Evolutionary conservation across 2,329 filamentous ascomycete genomes (phyloP).

Genomic region (Trichoderma sp.): DNA sequence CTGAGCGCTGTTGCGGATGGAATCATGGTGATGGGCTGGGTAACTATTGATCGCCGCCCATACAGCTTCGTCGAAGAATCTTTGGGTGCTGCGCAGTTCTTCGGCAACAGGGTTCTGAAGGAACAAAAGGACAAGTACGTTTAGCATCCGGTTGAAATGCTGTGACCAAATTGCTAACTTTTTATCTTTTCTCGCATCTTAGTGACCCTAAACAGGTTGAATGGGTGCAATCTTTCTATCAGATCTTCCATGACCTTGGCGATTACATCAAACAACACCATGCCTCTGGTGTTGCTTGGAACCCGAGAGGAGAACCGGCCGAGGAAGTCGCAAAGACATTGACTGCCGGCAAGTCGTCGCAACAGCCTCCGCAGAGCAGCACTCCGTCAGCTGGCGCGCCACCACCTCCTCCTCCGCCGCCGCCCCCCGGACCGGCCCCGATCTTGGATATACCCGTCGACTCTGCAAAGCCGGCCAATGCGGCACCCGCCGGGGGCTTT

Average conservation of each 20-base stretch:
- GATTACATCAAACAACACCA: conserved; percentile 86
- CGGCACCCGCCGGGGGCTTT: conserved; percentile 58
- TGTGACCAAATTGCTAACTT: conserved; percentile 16
- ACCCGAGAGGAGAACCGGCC: conserved; percentile 72
- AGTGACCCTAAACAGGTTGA: conserved; percentile 80
- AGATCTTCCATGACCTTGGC: conserved; percentile 79
- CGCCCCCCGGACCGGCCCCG: conserved; percentile 70
- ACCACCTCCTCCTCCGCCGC: conserved; percentile 65
- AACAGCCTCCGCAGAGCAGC: conserved; percentile 36
- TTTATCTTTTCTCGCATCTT: conserved; percentile 22
- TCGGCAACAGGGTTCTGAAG: conserved; percentile 90
- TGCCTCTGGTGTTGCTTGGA: conserved; percentile 81
- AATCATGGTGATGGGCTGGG: conserved; percentile 87
- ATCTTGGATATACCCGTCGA: conserved; percentile 60
- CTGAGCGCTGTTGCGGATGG: conserved; percentile 87
- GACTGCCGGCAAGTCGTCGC: conserved; percentile 31
- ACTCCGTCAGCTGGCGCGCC: conserved; percentile 52
- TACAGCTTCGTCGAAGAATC: conserved; percentile 83
- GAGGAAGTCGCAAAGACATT: conserved; percentile 66
- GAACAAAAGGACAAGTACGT: conserved; percentile 73
- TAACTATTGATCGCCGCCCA: conserved; percentile 80
- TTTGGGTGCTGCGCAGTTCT: conserved; percentile 84
- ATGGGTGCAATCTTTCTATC: conserved; percentile 92
- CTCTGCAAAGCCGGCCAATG: conserved; percentile 18
- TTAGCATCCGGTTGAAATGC: conserved; percentile 20